Base-by-base conservation (phyloP, 1,139 yeast genomes). In the Fermentozyma sake region DNA sequence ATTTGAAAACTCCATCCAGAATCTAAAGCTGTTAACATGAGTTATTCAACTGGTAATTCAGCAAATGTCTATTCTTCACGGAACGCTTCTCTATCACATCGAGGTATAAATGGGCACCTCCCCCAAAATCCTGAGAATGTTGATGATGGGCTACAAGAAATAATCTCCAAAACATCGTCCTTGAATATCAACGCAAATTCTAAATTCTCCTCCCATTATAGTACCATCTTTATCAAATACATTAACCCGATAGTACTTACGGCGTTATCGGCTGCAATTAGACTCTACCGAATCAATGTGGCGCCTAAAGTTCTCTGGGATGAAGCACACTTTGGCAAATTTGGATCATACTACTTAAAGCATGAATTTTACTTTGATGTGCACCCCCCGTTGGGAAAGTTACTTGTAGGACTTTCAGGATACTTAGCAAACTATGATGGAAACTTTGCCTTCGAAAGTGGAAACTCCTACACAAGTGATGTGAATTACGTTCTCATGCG, bases 251-350 rank as follows among this genome's bases (percentile, higher is more conserved):
- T 65, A 7, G 10, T 61, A 2, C 48, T 67, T 21, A 81, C 93
- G 0, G 55, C 66, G 0, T 25, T 81, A 3, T 77, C 94, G 1
- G 73, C 83, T 9, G 71, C 71, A 39, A 68, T 87, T 7, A 71
- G 97, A 30, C 64, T 85, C 24, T 73, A 79, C 44, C 66, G 68
- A 18, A 82, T 91, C 30, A 83, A 78, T 31, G 65, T 61, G 16
- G 66, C 82, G 20, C 58, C 72, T 29, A 57, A 64, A 21, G 96
- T 93, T 7, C 79, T 87, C 6, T 91, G 99, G 99, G 98, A 89
- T 57, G 96, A 86, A 51, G 96, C 96, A 6, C 96, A 85, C 61
- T 83, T 83, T 58, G 82, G 80, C 9, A 74, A 76, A 42, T 76
- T 76, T 48, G 83, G 81, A 4, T 69, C 79, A 3, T 63, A 74